Evolutionary conservation across 371 early-diverging fungal species (phyloP).

Genomic region (Apophysomyces sp.): DNA sequence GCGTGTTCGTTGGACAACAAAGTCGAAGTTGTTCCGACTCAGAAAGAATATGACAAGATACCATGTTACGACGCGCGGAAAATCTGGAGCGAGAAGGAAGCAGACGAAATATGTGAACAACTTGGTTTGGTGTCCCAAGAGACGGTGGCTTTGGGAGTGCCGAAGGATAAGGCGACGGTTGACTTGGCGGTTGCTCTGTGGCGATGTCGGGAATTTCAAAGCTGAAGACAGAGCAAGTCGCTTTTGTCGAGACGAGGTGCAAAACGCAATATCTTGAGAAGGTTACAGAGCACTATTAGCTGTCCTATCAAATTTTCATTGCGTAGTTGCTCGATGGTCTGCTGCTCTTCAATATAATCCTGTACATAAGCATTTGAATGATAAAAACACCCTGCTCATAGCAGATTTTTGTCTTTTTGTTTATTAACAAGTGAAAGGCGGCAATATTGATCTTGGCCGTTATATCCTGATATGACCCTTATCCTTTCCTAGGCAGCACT

Average conservation of each 20-base stretch:
- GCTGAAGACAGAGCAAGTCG: no score
- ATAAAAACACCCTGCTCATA: no score
- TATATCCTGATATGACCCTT: constrained; percentile 11
- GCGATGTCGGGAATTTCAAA: constrained; percentile 3
- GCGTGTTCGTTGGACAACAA: neutral
- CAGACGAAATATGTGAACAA: neutral
- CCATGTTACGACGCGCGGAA: constrained; percentile 5
- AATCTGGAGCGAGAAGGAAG: constrained; percentile 2
- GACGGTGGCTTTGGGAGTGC: neutral
- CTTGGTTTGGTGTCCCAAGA: neutral
- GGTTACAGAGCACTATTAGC: no score
- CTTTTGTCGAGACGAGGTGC: no score
- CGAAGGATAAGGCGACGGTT: neutral
- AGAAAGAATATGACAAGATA: neutral
- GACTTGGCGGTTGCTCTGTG: constrained; percentile 7
- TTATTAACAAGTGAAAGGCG: no score
- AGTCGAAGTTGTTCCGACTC: neutral
- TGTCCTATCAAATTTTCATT: no score
- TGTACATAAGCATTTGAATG: no score
- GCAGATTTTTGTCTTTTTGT: no score
- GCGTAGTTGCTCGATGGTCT: no score
- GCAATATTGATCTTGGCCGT: no score
- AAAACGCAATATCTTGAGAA: no score
- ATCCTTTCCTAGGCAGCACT: neutral
- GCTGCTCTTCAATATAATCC: no score